Evolutionary conservation across 2,329 filamentous ascomycete genomes (phyloP).

Genomic region (Pseudopyricularia cyperi): DNA sequence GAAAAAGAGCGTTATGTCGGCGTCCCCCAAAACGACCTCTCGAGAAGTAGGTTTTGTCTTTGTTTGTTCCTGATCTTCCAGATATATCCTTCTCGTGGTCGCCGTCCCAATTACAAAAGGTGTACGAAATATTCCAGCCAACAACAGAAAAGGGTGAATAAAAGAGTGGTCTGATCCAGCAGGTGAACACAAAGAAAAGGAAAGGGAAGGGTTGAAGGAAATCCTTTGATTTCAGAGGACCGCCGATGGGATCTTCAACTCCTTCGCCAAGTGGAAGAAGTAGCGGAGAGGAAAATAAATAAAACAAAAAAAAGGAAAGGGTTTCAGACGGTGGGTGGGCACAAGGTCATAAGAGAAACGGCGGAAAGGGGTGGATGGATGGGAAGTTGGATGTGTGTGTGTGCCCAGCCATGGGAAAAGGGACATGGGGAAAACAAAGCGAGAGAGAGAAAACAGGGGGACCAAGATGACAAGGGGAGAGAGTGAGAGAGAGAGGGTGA

Average conservation of each 20-base stretch:
- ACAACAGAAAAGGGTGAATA: too few relatives aligned
- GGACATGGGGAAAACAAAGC: too few relatives aligned
- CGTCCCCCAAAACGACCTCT: not conserved
- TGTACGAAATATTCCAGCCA: constrained; percentile 2
- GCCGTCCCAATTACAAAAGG: constrained; percentile 13
- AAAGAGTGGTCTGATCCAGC: constrained; percentile 49
- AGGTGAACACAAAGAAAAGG: constrained; percentile 29
- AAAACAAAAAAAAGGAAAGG: constrained; percentile 7
- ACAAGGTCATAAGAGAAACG: constrained; percentile 24
- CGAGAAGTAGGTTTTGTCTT: not conserved
- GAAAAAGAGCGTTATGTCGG: not conserved
- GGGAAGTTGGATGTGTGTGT: too few relatives aligned
- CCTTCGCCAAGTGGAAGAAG: constrained; percentile 20
- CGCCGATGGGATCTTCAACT: constrained; percentile 29
- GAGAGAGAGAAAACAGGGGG: constrained; percentile 3
- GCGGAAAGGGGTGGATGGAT: not conserved
- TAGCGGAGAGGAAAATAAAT: constrained; percentile 12
- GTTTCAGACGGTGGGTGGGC: constrained; percentile 12
- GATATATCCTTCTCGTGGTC: constrained; percentile 6
- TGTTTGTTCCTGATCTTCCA: not conserved
- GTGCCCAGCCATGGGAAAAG: too few relatives aligned
- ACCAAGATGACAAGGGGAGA: not conserved
- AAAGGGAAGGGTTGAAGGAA: constrained; percentile 17
- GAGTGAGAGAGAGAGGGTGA: not conserved
- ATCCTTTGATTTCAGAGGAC: constrained; percentile 20